phyloP scores from a whole-genome alignment of 2,329 filamentous ascomycete species.

The Corniculantispora saksenae region DNA sequence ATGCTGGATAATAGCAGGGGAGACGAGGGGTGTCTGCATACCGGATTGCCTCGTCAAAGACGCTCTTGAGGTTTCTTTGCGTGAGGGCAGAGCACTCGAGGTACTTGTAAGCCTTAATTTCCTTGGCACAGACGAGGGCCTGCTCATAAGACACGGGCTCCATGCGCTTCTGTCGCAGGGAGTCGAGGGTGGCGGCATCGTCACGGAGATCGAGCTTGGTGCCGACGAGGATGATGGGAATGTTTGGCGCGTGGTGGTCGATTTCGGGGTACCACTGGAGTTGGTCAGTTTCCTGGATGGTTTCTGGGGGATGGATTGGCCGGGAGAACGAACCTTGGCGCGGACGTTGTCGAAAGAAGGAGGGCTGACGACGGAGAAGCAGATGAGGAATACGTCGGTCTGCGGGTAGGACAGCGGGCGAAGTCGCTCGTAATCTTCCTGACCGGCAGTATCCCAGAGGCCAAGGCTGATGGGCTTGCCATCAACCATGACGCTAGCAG shows the following conservation, averaged over 20 bases:
- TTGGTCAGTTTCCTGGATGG: neutral
- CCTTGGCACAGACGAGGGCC: conserved; percentile 83
- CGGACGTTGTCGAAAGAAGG: conserved; percentile 99
- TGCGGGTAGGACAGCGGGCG: conserved; percentile 96
- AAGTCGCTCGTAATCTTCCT: conserved; percentile 97
- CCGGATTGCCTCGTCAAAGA: conserved; percentile 98
- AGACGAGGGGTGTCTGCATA: conserved; percentile 47
- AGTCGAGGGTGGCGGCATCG: conserved; percentile 78
- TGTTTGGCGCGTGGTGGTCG: conserved; percentile 91
- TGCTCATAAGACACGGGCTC: conserved; percentile 95
- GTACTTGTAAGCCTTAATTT: conserved; percentile 96
- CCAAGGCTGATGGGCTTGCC: conserved; percentile 96
- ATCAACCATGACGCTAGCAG: conserved; percentile 98
- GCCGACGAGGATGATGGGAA: conserved; percentile 94
- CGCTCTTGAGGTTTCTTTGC: conserved; percentile 95
- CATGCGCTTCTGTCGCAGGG: conserved; percentile 89
- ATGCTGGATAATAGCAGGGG: no score
- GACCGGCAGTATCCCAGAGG: conserved; percentile 97
- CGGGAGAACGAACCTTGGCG: conserved; percentile 75
- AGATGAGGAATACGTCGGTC: conserved; percentile 97
- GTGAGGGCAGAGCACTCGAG: conserved; percentile 96
- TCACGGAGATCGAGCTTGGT: conserved; percentile 96
- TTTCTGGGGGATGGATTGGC: neutral
- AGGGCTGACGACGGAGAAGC: conserved; percentile 97
- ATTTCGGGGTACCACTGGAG: conserved; percentile 94